These are phyloP conservation scores for Avena eriantha DNA, from an alignment of 176 grass and related monocot species.

Conservation along the genomic window DNA sequence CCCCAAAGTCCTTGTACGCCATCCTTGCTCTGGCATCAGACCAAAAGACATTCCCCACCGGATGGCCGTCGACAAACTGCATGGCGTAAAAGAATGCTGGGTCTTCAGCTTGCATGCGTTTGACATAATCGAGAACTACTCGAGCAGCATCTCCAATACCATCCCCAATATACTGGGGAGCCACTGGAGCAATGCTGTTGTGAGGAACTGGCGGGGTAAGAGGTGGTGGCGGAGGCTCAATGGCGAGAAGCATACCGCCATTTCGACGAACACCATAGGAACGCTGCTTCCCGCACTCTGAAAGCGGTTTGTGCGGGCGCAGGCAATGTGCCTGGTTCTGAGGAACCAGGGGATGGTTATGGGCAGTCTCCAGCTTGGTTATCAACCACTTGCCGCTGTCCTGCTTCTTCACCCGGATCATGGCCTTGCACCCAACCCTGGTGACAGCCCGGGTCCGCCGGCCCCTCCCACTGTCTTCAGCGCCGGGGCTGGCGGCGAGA, in stretches of 20 bases:
- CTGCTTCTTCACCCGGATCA: slow-evolving; percentile 83
- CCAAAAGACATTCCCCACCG: slow-evolving; percentile 63
- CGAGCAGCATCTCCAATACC: slow-evolving; percentile 46
- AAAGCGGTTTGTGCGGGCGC: slow-evolving; percentile 63
- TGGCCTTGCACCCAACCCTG: slow-evolving; percentile 79
- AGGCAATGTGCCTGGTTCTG: slow-evolving; percentile 48
- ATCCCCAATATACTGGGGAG: slow-evolving; percentile 36
- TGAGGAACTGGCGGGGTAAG: not conserved
- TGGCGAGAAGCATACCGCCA: slow-evolving; percentile 32
- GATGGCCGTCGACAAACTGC: slow-evolving; percentile 59
- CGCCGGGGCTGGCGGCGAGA: not conserved
- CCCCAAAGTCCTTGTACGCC: slow-evolving; percentile 59
- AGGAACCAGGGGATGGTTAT: slow-evolving; percentile 65
- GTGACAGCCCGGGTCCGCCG: slow-evolving; percentile 68
- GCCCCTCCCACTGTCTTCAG: slow-evolving; percentile 35
- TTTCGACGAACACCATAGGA: slow-evolving; percentile 32
- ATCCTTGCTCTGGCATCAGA: slow-evolving; percentile 51
- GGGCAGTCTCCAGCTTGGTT: slow-evolving; percentile 68
- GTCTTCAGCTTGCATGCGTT: slow-evolving; percentile 66
- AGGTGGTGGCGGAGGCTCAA: slow-evolving; percentile 38
- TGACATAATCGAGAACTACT: slow-evolving; percentile 63
- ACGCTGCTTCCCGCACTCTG: slow-evolving; percentile 62
- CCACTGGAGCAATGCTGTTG: not conserved
- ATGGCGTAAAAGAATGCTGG: slow-evolving; percentile 61
- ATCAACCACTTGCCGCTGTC: slow-evolving; percentile 61